These are phyloP conservation scores for Hygrophila difformis DNA, from an alignment of 257 asterid genomes.

Conservation along the genomic window DNA sequence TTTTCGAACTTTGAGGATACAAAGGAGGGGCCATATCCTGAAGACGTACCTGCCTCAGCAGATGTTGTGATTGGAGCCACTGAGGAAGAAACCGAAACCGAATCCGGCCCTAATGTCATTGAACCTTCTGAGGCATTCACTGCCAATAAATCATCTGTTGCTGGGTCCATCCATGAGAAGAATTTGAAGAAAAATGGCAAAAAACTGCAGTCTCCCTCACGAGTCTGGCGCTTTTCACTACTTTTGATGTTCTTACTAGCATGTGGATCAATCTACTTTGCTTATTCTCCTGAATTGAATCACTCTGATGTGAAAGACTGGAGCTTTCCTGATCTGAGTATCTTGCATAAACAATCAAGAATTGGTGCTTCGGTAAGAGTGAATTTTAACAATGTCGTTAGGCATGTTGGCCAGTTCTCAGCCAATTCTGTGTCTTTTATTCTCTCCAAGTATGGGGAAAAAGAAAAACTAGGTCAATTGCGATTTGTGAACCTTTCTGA, in stretches of 20 bases:
- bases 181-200: conserved; percentile 14
- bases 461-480: conserved; percentile 23
- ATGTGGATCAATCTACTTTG: conserved; percentile 27
- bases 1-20: conserved; percentile 38
- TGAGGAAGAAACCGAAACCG: too few species aligned
- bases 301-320: conserved; percentile 22
- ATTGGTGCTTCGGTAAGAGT: conserved; percentile 20
- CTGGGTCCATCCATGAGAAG: conserved; percentile 16
- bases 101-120: too few species aligned
- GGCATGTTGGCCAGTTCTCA: conserved; percentile 28
- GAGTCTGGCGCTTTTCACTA: conserved; percentile 27
- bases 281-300: conserved; percentile 24
- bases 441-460: too few species aligned
- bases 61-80: too few species aligned
- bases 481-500: conserved; percentile 49
- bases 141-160: conserved; percentile 13
- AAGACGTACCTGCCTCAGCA: too few species aligned
- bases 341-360: conserved; percentile 24
- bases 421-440: too few species aligned
- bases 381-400: conserved; percentile 22
- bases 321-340: conserved; percentile 27
- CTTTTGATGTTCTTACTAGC: conserved; percentile 36
- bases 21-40: too few species aligned
- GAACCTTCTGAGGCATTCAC: conserved; percentile 22
- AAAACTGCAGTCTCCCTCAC: conserved; percentile 22